Conservation (phyloP, 208 protist genomes). For the Leishmania major region DNA sequence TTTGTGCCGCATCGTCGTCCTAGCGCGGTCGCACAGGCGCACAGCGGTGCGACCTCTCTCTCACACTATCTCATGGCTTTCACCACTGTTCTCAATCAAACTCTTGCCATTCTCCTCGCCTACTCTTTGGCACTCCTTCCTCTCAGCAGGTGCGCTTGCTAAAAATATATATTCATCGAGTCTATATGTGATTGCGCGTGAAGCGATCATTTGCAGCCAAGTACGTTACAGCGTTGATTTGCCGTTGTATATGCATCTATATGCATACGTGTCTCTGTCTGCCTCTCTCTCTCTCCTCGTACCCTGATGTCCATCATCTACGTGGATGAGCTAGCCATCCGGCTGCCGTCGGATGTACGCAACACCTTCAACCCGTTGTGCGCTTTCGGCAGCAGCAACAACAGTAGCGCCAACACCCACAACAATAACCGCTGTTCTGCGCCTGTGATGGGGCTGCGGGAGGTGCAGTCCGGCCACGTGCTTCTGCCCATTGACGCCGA, state of each 20-base stretch:
- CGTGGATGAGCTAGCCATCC: constrained; percentile 59
- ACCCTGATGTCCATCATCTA: constrained; percentile 54
- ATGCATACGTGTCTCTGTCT: neutral
- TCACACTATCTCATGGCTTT: neutral
- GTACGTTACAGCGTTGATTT: neutral
- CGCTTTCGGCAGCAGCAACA: constrained; percentile 49
- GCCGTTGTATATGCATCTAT: too few species aligned
- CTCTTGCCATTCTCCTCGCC: neutral
- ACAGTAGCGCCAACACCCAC: constrained; percentile 24
- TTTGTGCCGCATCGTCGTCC: neutral
- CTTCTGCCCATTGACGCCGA: constrained; percentile 72
- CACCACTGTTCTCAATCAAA: neutral
- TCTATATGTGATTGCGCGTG: neutral
- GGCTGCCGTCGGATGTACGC: constrained; percentile 56
- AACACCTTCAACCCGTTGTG: constrained; percentile 77
- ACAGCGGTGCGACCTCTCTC: neutral
- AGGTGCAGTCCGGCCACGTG: constrained; percentile 45
- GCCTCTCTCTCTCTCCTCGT: neutral
- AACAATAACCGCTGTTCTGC: constrained; percentile 20
- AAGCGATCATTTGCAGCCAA: neutral
- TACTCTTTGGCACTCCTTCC: neutral
- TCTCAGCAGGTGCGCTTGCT: neutral
- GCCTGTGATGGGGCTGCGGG: constrained; percentile 48
- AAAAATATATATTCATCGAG: neutral
- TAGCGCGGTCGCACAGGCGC: neutral